Percentiles rank a stretch among this genome's conserved stretches.
Evolutionary conservation across 1,284 basidiomycete species (phyloP).

Genomic region (Cystobasidium pallidum): DNA sequence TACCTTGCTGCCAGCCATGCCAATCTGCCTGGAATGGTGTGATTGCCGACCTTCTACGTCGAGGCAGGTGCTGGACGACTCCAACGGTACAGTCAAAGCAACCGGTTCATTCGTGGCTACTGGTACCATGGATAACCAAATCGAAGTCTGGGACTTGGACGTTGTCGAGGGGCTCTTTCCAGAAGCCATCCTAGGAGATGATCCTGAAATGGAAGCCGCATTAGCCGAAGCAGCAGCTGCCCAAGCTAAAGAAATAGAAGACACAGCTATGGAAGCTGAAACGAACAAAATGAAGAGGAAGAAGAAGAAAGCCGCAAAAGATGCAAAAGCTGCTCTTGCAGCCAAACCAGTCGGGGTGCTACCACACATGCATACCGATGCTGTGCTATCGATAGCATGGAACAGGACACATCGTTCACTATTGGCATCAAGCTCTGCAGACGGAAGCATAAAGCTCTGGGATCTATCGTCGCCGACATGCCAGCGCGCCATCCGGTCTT

Average conservation of each 20-base stretch:
- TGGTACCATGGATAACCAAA: constrained; percentile 94
- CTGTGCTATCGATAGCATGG: constrained; percentile 89
- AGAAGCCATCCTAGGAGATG: constrained; percentile 81
- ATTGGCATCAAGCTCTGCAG: constrained; percentile 88
- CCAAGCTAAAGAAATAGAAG: neutral
- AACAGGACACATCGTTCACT: constrained; percentile 86
- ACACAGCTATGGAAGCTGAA: constrained; percentile 10
- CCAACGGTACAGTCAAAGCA: neutral
- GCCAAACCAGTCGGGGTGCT: constrained; percentile 8
- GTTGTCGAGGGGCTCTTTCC: constrained; percentile 94
- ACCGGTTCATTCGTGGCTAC: constrained; percentile 91
- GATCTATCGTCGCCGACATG: constrained; percentile 72
- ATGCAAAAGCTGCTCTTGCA: constrained; percentile 66
- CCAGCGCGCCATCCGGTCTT: constrained; percentile 72
- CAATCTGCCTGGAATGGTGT: constrained; percentile 98
- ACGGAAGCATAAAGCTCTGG: constrained; percentile 96
- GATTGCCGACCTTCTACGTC: constrained; percentile 72
- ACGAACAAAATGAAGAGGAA: constrained; percentile 65
- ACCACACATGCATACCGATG: constrained; percentile 78
- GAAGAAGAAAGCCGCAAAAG: constrained; percentile 86
- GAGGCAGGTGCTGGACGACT: constrained; percentile 7
- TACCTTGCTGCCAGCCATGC: constrained; percentile 95
- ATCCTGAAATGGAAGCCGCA: constrained; percentile 26
- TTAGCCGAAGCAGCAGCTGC: constrained; percentile 9
- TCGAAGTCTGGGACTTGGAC: constrained; percentile 98